These are phyloP conservation scores for Picea mariana DNA, from an alignment of 83 land plant genomes.

Conservation along the genomic window DNA sequence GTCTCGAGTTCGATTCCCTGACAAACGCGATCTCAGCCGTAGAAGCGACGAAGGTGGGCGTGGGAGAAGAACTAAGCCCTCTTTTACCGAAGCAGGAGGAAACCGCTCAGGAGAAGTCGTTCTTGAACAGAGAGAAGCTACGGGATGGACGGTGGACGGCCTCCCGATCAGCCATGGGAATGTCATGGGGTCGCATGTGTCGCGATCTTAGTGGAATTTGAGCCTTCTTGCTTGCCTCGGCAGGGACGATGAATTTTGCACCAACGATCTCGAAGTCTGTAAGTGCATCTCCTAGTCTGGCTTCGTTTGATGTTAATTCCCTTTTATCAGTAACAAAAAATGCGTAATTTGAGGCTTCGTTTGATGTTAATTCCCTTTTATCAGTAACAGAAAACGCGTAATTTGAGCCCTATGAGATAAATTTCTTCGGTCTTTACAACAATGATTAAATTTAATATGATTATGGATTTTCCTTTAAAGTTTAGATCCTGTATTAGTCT, in stretches of 20 bases:
- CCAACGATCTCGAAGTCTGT: constrained; percentile 97
- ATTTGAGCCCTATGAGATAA: too few species aligned
- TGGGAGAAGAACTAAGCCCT: constrained; percentile 11
- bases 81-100: not conserved
- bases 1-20: not conserved
- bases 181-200: constrained; percentile 52
- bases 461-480: too few species aligned
- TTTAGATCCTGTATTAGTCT: too few species aligned
- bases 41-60: not conserved
- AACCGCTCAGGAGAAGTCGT: not conserved
- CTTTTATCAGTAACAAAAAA: too few species aligned
- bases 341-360: too few species aligned
- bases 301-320: too few species aligned
- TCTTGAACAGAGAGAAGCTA: not conserved
- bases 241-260: constrained; percentile 69
- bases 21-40: too few species aligned
- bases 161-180: constrained; percentile 41
- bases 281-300: constrained; percentile 20
- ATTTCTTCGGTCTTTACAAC: not conserved
- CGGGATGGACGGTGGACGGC: constrained; percentile 57
- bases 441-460: not conserved
- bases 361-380: too few species aligned
- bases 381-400: too few species aligned
- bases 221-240: constrained; percentile 66
- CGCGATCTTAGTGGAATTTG: constrained; percentile 62